Conservation (phyloP, 148 eudicot species). For the Vaccinium myrtillus region DNA sequence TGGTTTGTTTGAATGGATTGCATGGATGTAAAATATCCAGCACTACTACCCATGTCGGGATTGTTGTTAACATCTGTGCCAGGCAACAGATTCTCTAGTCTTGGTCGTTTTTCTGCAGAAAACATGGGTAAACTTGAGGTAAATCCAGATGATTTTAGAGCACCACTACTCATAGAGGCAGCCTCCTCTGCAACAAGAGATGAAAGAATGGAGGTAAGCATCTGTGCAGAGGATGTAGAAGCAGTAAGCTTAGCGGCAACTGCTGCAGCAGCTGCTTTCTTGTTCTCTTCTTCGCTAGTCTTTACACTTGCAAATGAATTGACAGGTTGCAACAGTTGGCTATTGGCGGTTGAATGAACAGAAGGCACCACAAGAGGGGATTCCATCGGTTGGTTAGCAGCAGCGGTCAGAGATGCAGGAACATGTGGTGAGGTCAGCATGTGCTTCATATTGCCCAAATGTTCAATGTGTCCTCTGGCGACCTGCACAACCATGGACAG, state of each 20-base stretch:
- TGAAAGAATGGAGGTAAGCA: conserved; percentile 85
- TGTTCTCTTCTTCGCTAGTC: conserved; percentile 66
- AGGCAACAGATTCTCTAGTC: conserved; percentile 41
- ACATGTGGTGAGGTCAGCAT: conserved; percentile 37
- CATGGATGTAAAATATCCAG: conserved; percentile 37
- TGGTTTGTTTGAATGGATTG: conserved; percentile 31
- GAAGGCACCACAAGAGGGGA: conserved; percentile 19
- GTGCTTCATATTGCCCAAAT: conserved; percentile 44
- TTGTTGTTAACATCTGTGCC: conserved; percentile 32
- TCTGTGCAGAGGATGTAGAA: conserved; percentile 86
- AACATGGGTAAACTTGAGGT: conserved; percentile 30
- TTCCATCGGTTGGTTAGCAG: conserved; percentile 27
- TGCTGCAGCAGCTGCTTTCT: conserved; percentile 84
- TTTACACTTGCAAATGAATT: conserved; percentile 44
- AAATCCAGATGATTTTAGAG: conserved; percentile 35
- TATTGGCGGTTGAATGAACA: conserved; percentile 25
- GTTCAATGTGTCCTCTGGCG: conserved; percentile 54
- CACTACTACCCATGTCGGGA: conserved; percentile 38
- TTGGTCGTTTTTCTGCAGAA: conserved; percentile 63
- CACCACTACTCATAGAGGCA: conserved; percentile 50
- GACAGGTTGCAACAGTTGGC: conserved; percentile 30
- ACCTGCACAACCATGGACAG: conserved; percentile 44
- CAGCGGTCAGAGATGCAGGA: conserved; percentile 23
- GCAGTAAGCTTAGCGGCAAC: conserved; percentile 95
- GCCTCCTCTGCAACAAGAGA: conserved; percentile 93